Percentiles rank a stretch among this genome's conserved stretches.
Evolutionary conservation across 305 asterid genomes (phyloP).

Genomic region (Lippia alba): DNA sequence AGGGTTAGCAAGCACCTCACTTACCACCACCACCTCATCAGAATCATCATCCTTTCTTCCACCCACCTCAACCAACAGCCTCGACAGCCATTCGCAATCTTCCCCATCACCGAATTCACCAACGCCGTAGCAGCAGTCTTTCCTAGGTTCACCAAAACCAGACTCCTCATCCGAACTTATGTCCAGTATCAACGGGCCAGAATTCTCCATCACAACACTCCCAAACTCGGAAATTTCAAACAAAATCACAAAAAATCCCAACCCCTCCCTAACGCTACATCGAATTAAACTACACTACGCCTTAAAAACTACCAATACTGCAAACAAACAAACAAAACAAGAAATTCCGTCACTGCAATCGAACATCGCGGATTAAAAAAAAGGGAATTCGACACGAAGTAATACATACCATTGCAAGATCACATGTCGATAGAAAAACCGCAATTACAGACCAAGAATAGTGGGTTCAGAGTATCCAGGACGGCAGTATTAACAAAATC

Average conservation of each 20-base stretch:
- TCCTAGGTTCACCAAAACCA: constrained; percentile 36
- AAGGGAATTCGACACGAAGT: neutral
- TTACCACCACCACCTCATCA: constrained; percentile 60
- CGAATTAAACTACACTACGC: neutral
- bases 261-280: constrained; percentile 13
- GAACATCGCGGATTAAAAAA: neutral
- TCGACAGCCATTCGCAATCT: constrained; percentile 58
- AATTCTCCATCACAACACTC: constrained; percentile 48
- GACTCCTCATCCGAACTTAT: constrained; percentile 88
- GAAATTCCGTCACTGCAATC: constrained; percentile 5
- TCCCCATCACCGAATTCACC: constrained; percentile 45
- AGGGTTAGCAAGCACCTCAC: constrained; percentile 45
- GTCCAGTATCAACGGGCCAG: constrained; percentile 49
- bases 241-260: constrained; percentile 16
- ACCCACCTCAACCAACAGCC: constrained; percentile 52
- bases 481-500: neutral
- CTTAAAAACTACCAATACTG: neutral
- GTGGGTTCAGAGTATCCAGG: neutral
- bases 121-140: constrained; percentile 32
- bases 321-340: neutral
- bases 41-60: constrained; percentile 45
- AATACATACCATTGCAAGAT: neutral
- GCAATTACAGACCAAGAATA: neutral
- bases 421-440: neutral
- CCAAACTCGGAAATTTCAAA: constrained; percentile 4